These are phyloP conservation scores for Fusarium udum DNA, from an alignment of 2,329 filamentous ascomycete species.

Conservation along the genomic window DNA sequence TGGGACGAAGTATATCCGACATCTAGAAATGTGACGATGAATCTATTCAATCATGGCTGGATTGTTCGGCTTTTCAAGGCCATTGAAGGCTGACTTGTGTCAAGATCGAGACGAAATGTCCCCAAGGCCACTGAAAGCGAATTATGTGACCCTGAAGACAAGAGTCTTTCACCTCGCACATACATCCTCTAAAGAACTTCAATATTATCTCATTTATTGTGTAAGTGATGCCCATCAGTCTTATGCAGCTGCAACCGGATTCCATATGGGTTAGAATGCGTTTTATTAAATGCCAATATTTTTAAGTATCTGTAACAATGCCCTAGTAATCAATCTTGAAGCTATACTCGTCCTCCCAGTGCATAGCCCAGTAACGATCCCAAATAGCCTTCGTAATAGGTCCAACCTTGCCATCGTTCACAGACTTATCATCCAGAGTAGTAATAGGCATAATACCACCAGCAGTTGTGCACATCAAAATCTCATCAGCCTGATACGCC, in stretches of 20 bases:
- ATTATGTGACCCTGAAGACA: background rate
- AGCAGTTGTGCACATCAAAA: slow-evolving; percentile 63
- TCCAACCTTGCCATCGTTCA: slow-evolving; percentile 55
- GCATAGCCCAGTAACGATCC: slow-evolving; percentile 55
- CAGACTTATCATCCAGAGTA: slow-evolving; percentile 52
- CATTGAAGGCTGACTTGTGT: accelerated
- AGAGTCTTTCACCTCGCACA: too few relatives aligned
- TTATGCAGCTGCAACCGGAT: accelerated
- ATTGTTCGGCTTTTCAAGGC: accelerated
- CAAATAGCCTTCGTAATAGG: slow-evolving; percentile 58
- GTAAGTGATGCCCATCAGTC: background rate
- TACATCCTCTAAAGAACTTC: too few relatives aligned
- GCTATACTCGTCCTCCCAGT: slow-evolving; percentile 29
- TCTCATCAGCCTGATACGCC: slow-evolving; percentile 56
- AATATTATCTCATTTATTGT: too few relatives aligned
- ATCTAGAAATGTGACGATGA: background rate
- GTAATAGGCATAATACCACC: slow-evolving; percentile 64
- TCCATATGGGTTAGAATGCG: background rate
- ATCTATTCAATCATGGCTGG: too few relatives aligned
- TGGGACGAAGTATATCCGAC: accelerated
- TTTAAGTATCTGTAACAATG: background rate
- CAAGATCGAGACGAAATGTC: background rate
- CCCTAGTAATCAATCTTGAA: slow-evolving; percentile 24
- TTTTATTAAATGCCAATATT: background rate
- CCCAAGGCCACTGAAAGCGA: background rate